A percentile compares a stretch with the other conserved stretches of the same genome.
Conservation (phyloP, 176 grass and related monocot species). For the Cenchrus americanus region DNA sequence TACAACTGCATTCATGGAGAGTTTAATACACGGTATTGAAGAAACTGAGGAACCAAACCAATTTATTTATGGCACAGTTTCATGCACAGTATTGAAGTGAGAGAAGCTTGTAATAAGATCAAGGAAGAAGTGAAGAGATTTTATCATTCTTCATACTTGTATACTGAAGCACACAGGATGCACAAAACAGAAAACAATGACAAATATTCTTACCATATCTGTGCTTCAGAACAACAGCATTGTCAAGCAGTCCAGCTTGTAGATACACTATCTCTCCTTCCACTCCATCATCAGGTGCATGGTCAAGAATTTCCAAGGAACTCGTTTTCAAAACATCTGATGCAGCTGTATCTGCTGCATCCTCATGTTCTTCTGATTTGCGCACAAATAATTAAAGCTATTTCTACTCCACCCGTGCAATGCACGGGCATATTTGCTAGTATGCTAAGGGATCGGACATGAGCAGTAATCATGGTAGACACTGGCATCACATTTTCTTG, state of each 20-base stretch:
- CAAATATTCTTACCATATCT: slow-evolving; percentile 62
- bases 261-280: slow-evolving; percentile 91
- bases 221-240: slow-evolving; percentile 67
- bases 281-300: slow-evolving; percentile 93
- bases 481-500: neutral
- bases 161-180: slow-evolving; percentile 14
- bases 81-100: slow-evolving; percentile 16
- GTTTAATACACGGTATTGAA: neutral
- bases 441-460: slow-evolving; percentile 22
- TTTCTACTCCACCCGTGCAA: too few relatives aligned
- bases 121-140: neutral
- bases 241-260: slow-evolving; percentile 88
- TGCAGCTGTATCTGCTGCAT: slow-evolving; percentile 44
- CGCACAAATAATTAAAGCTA: too few relatives aligned
- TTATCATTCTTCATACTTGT: slow-evolving; percentile 12
- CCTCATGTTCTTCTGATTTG: slow-evolving; percentile 26
- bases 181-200: slow-evolving; percentile 24
- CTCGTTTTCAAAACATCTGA: slow-evolving; percentile 58
- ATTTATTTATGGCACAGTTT: slow-evolving; percentile 8
- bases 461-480: neutral
- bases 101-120: neutral
- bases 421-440: too few relatives aligned
- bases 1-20: neutral
- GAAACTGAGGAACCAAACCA: neutral
- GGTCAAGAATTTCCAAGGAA: slow-evolving; percentile 65